Evolutionary conservation across 352 stramenopile genomes (phyloP).

Genomic region (Phytophthora pinifolia): DNA sequence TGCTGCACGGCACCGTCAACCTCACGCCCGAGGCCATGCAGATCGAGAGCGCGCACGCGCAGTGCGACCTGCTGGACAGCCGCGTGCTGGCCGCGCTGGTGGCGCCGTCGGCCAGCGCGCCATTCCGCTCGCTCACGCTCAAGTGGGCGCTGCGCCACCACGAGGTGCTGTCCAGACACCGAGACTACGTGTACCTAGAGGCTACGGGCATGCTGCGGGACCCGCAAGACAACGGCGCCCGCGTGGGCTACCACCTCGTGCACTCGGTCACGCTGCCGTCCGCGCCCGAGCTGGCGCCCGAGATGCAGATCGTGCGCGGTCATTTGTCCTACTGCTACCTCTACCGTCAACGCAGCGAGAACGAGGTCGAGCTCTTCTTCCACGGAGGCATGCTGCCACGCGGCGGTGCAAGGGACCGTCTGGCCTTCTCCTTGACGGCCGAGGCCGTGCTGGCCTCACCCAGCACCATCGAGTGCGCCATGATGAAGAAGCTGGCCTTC

Average conservation of each 20-base stretch:
- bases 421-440: slow-evolving; percentile 44
- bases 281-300: slow-evolving; percentile 53
- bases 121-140: slow-evolving; percentile 59
- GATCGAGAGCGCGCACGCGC: slow-evolving; percentile 48
- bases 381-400: slow-evolving; percentile 46
- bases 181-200: slow-evolving; percentile 73
- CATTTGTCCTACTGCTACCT: slow-evolving; percentile 57
- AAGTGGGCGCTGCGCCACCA: slow-evolving; percentile 69
- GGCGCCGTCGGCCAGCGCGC: slow-evolving; percentile 39
- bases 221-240: slow-evolving; percentile 36
- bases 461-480: slow-evolving; percentile 47
- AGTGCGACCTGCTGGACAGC: slow-evolving; percentile 52
- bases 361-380: slow-evolving; percentile 60
- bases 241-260: slow-evolving; percentile 57
- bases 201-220: slow-evolving; percentile 52
- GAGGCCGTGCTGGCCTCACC: slow-evolving; percentile 47
- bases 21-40: slow-evolving; percentile 62
- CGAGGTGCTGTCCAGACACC: slow-evolving; percentile 52
- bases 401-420: slow-evolving; percentile 47
- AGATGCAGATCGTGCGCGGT: slow-evolving; percentile 66
- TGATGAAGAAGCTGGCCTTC: slow-evolving; percentile 77
- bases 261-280: slow-evolving; percentile 56
- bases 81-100: slow-evolving; percentile 55
- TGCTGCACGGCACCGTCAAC: slow-evolving; percentile 57
- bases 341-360: slow-evolving; percentile 39